A percentile compares a stretch with the other conserved stretches of the same genome.
Evolutionary conservation across 2,329 filamentous ascomycete genomes (phyloP).

Genomic region (Penicillium verrucosum): DNA sequence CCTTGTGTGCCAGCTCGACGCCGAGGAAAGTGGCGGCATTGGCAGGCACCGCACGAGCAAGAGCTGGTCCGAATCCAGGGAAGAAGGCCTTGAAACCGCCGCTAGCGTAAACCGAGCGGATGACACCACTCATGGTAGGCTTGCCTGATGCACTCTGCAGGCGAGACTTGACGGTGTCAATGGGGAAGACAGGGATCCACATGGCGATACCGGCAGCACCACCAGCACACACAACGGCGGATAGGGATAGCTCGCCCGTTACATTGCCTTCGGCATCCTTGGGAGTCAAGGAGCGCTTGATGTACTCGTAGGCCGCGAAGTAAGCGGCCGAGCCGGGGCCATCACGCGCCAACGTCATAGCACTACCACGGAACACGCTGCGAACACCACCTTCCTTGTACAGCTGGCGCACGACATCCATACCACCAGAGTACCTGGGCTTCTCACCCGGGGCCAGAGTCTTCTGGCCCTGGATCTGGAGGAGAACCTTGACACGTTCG

Average conservation of each 20-base stretch:
- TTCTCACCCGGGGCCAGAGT: constrained; percentile 81
- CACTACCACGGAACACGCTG: constrained; percentile 86
- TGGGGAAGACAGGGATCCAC: constrained; percentile 98
- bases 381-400: constrained; percentile 87
- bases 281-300: constrained; percentile 84
- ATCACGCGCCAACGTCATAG: constrained; percentile 89
- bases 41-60: constrained; percentile 88
- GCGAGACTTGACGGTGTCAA: constrained; percentile 93
- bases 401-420: constrained; percentile 89
- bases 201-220: constrained; percentile 92
- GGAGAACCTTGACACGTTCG: constrained; percentile 96
- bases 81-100: constrained; percentile 93
- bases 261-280: constrained; percentile 72
- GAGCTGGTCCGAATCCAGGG: constrained; percentile 88
- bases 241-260: constrained; percentile 72
- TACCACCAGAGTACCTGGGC: constrained; percentile 80
- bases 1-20: constrained; percentile 51
- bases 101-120: constrained; percentile 75
- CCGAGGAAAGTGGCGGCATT: constrained; percentile 86
- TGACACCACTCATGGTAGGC: constrained; percentile 73
- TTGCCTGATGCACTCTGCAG: constrained; percentile 88
- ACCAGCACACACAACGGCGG: constrained; percentile 80
- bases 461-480: constrained; percentile 95
- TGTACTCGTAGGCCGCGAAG: constrained; percentile 94
- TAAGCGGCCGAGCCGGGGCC: constrained; percentile 91